phyloP scores from a whole-genome alignment of 495 filamentous ascomycete species.

The Mytilinidion resinicola region DNA sequence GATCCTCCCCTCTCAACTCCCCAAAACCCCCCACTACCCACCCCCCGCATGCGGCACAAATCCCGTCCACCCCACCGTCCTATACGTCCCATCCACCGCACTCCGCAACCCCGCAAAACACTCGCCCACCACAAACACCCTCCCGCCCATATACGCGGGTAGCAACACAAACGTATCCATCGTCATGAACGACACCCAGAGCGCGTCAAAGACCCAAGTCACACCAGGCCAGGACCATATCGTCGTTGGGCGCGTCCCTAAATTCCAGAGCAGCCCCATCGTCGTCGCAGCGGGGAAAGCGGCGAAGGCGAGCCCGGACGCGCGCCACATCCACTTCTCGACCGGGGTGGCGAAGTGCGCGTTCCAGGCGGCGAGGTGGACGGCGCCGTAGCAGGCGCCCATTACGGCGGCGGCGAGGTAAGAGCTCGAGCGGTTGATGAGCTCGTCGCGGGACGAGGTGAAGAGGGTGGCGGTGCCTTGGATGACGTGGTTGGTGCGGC shows the following conservation, averaged over 20 bases:
- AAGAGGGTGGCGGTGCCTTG: constrained; percentile 4
- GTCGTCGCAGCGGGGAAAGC: neutral
- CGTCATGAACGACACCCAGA: constrained; percentile 40
- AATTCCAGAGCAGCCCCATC: too few species aligned
- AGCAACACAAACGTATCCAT: constrained; percentile 49
- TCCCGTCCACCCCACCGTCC: constrained; percentile 15
- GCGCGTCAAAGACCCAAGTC: neutral
- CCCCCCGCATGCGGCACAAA: constrained; percentile 26
- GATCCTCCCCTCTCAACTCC: too few species aligned
- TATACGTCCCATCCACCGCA: constrained; percentile 5
- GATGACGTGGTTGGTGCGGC: constrained; percentile 16
- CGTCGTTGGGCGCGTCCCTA: neutral
- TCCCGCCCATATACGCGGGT: constrained; percentile 10
- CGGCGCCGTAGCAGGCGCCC: constrained; percentile 1
- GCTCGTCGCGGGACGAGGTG: neutral
- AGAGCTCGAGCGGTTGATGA: neutral
- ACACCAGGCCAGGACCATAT: too few species aligned
- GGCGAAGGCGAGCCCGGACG: neutral
- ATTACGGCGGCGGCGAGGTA: neutral
- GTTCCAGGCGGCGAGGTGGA: constrained; percentile 11
- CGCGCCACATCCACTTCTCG: constrained; percentile 16
- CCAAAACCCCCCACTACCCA: too few species aligned
- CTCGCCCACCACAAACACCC: constrained; percentile 23
- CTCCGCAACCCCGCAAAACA: constrained; percentile 15
- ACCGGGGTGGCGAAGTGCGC: neutral